Evolutionary conservation across 257 asterid species (phyloP).

Genomic region (Solanum okadae): DNA sequence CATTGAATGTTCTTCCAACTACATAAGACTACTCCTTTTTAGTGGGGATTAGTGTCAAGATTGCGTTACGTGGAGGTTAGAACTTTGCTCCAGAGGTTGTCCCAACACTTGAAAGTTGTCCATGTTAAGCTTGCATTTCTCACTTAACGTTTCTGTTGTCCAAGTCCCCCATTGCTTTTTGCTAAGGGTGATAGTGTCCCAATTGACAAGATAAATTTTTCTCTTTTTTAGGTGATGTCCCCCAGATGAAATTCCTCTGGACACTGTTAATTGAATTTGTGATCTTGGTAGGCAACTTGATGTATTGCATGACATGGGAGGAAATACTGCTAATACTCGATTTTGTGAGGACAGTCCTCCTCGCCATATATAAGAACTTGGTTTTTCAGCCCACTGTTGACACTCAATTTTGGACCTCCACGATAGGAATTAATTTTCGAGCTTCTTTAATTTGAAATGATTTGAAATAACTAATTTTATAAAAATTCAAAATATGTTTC

Average conservation of each 20-base stretch:
- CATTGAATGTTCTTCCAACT: background rate
- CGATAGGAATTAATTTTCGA: too few species aligned
- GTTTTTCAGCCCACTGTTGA: too few species aligned
- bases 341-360: background rate
- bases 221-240: too few species aligned
- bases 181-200: background rate
- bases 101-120: background rate
- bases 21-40: background rate
- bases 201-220: background rate
- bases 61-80: background rate
- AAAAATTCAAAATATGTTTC: too few species aligned
- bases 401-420: too few species aligned
- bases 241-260: background rate
- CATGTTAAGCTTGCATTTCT: background rate
- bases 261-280: too few species aligned
- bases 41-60: fast-evolving
- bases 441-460: too few species aligned
- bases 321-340: background rate
- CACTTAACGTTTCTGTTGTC: background rate
- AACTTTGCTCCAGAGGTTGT: background rate
- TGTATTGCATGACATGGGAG: background rate
- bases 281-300: background rate
- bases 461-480: too few species aligned
- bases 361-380: background rate
- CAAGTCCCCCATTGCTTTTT: background rate